Evolutionary conservation across 1,139 yeast genomes (phyloP).

Genomic region (Blastobotrys malaysiensis): DNA sequence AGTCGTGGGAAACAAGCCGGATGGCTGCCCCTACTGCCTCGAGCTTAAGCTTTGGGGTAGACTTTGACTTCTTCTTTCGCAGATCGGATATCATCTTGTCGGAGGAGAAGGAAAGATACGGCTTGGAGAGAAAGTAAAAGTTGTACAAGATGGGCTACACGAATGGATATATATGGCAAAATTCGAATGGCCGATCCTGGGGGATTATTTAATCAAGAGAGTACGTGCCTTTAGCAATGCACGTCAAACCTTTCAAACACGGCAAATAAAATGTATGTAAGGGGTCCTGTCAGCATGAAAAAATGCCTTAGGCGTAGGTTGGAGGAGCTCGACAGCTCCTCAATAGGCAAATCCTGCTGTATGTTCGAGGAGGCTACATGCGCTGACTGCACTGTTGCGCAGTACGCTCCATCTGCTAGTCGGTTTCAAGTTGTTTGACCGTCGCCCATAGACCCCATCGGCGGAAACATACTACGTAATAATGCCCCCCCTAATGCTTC

Average conservation of each 20-base stretch:
- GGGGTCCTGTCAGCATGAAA: not conserved
- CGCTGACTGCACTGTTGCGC: not conserved
- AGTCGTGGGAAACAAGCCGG: constrained; percentile 11
- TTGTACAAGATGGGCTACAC: not conserved
- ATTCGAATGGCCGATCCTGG: not conserved
- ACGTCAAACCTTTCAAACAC: not conserved
- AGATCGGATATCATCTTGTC: not conserved
- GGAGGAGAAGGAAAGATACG: not conserved
- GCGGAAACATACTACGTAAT: not conserved
- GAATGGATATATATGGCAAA: not conserved
- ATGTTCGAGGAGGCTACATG: not conserved
- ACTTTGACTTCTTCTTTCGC: not conserved
- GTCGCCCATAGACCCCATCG: not conserved
- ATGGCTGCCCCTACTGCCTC: constrained; percentile 16
- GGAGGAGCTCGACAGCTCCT: not conserved
- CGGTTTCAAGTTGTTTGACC: not conserved
- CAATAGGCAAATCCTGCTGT: not conserved
- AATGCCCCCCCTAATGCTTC: not conserved
- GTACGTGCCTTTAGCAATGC: not conserved
- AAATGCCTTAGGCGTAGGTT: not conserved
- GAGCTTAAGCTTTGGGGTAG: constrained; percentile 9
- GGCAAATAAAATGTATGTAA: not conserved
- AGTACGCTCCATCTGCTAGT: not conserved
- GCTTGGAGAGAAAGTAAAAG: not conserved
- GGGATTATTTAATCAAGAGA: not conserved